Conservation (phyloP, 257 asterid genomes). For the Solanum appendiculatum region DNA sequence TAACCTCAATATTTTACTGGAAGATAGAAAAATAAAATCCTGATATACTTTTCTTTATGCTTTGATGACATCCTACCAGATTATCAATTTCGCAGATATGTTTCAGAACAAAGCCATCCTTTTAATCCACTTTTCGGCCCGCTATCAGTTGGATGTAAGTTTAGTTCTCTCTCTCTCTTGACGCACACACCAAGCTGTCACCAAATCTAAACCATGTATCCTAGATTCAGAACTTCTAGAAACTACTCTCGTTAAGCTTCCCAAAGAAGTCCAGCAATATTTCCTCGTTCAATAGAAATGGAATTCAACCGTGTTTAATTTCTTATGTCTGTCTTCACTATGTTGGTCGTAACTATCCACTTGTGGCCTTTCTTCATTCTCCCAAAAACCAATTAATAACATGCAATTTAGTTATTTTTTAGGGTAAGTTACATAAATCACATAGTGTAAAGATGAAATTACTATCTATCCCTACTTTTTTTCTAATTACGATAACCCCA, state of each 20-base stretch:
- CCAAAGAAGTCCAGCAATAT: background rate
- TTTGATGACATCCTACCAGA: constrained; percentile 24
- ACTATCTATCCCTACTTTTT: too few species aligned
- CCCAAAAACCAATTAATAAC: background rate
- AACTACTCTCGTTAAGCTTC: background rate
- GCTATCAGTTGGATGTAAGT: constrained; percentile 79
- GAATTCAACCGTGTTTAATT: background rate
- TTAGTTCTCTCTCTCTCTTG: background rate
- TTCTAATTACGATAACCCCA: too few species aligned
- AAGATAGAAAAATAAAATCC: background rate
- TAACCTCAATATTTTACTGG: background rate
- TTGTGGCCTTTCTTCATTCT: background rate
- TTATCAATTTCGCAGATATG: constrained; percentile 41
- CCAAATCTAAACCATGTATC: background rate
- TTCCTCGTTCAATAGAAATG: background rate
- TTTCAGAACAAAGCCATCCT: constrained; percentile 91
- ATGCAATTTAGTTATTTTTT: background rate
- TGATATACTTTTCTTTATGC: background rate
- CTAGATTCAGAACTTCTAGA: background rate
- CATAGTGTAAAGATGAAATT: too few species aligned
- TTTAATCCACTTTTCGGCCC: constrained; percentile 93
- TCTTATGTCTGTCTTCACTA: background rate
- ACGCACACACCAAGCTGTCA: background rate
- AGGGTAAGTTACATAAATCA: too few species aligned
- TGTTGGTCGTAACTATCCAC: background rate